Evolutionary conservation across 2,329 filamentous ascomycete genomes (phyloP), one percentile per base, ranked within the genome.

Genomic region (Aphanoascus verrucosus): DNA sequence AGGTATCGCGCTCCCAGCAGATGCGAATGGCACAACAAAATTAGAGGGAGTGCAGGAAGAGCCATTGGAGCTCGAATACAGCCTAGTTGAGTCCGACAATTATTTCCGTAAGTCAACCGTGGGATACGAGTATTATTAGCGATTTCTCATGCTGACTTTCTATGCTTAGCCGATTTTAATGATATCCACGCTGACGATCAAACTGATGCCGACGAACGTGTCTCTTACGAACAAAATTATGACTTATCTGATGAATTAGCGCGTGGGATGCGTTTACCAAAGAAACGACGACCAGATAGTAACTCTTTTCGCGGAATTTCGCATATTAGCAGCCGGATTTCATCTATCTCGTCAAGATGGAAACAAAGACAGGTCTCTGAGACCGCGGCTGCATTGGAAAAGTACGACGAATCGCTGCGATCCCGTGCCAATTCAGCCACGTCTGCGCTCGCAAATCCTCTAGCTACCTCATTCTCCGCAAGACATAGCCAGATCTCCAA

Each of bases 11-110:
- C 72, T 69, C 52, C 71, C 69, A 31, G 70, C 72, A 57, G 80
- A 82, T 59, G 61, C 61, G 9, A 72, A 79, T 0, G 75, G 77
- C 62, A 87, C 87, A 69, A 77, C 80, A 56, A 78, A 77, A 50
- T 75, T 96, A 57, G 85, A 88, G 14, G 86, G 93, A 62, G 85
- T 96, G 17, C 80, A 89, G 63, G 90, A 96, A 67, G 89, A 94
- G 63, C 83, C 85, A 1, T 71, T 82, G 41, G 85, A 90, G 66
- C 79, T 78, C 52, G 85, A 77, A 55, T 74, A 76, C 55, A 68
- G 74, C 45, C 65, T 76, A 46, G 67, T 77, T 28, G 74, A 78
- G 55, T 72, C 77, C 42, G 70, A 82, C 62, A 76, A 82, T 63
- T 91, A 86, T 68, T 78, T 88, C 63, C 88, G 87, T 90, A 82